These are phyloP conservation scores for Ceratocystis smalleyi DNA, from an alignment of 2,329 filamentous ascomycete genomes.

Conservation along the genomic window DNA sequence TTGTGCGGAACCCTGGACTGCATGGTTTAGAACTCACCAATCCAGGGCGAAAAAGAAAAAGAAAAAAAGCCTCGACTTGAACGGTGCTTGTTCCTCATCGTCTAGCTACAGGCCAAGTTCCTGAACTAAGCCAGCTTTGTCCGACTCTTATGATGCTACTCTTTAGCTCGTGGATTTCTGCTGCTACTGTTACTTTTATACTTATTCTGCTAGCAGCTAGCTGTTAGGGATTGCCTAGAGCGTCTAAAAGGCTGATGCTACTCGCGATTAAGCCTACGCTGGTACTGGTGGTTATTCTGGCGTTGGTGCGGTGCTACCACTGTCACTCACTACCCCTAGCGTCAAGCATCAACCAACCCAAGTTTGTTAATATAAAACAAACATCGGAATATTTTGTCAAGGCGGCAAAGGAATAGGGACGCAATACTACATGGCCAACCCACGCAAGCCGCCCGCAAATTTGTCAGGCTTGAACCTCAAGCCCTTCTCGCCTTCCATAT, in stretches of 20 bases:
- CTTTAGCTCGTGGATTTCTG: not conserved
- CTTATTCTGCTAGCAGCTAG: not conserved
- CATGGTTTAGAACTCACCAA: no score
- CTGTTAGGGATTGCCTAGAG: not conserved
- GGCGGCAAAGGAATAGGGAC: constrained; percentile 6
- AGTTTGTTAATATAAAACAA: constrained; percentile 3
- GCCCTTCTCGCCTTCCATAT: not conserved
- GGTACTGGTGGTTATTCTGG: not conserved
- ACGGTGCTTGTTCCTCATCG: no score
- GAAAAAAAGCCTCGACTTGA: no score
- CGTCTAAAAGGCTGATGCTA: not conserved
- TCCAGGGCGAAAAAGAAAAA: no score
- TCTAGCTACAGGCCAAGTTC: not conserved
- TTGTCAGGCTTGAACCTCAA: not conserved
- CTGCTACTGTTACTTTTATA: not conserved
- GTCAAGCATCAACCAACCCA: not conserved
- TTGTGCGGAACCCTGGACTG: no score
- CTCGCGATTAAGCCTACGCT: not conserved
- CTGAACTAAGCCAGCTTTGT: not conserved
- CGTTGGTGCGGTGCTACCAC: not conserved
- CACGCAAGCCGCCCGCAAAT: not conserved
- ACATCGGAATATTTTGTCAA: constrained; percentile 10
- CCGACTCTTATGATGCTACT: not conserved
- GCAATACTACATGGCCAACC: constrained; percentile 6
- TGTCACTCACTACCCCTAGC: not conserved